These are phyloP conservation scores for Sporothrix pseudoabietina DNA, from an alignment of 2,329 filamentous ascomycete species.

Conservation along the genomic window DNA sequence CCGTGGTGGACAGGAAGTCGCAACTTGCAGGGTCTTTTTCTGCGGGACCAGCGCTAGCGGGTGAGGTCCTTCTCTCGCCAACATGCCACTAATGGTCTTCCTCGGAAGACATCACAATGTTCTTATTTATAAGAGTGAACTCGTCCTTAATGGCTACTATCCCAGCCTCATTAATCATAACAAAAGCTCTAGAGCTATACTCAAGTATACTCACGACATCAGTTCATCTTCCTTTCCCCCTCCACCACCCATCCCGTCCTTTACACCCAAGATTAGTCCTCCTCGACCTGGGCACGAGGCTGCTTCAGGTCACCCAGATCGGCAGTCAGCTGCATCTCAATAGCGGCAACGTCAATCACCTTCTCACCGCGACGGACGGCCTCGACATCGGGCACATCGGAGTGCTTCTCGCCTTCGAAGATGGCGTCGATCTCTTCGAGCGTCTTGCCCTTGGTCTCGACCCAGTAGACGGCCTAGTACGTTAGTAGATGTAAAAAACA, in stretches of 20 bases:
- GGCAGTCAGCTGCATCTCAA: constrained; percentile 35
- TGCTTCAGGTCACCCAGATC: constrained; percentile 19
- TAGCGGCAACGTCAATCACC: constrained; percentile 34
- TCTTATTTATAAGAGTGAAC: background rate
- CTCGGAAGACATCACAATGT: background rate
- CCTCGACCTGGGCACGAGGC: background rate
- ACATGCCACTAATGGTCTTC: background rate
- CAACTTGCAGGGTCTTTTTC: background rate
- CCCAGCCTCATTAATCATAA: background rate
- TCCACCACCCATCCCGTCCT: background rate
- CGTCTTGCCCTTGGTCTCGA: constrained; percentile 46
- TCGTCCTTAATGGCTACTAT: background rate
- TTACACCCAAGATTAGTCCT: background rate
- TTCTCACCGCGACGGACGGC: constrained; percentile 36
- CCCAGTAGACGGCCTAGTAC: constrained; percentile 41
- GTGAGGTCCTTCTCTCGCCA: background rate
- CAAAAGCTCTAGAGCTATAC: background rate
- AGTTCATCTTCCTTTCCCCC: too few species aligned
- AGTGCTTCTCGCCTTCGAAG: constrained; percentile 44
- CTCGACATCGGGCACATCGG: constrained; percentile 39
- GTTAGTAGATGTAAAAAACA: background rate
- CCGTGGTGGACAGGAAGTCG: background rate
- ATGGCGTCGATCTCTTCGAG: constrained; percentile 45
- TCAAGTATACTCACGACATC: too few species aligned
- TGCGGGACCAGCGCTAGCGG: background rate